Evolutionary conservation across 768 basidiomycete species (phyloP).

Genomic region (Hortiboletus flavorubellus): DNA sequence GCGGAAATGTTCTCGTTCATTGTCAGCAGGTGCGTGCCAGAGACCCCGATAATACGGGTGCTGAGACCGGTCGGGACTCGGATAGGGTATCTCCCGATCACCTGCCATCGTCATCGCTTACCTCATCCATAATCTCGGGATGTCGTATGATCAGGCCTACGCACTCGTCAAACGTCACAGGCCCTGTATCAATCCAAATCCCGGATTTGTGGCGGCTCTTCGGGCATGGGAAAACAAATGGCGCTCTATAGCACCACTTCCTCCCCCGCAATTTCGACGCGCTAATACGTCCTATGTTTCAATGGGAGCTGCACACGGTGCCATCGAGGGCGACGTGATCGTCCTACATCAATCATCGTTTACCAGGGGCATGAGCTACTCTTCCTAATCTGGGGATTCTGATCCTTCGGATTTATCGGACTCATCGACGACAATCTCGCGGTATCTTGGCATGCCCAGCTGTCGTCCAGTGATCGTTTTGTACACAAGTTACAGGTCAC

Average conservation of each 20-base stretch:
- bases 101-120: constrained; percentile 78
- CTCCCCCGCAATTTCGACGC: constrained; percentile 27
- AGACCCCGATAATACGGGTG: not conserved
- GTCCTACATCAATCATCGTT: constrained; percentile 10
- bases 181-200: constrained; percentile 73
- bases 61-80: constrained; percentile 3
- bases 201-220: constrained; percentile 64
- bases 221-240: constrained; percentile 53
- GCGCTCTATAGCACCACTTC: constrained; percentile 16
- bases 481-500: not conserved
- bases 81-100: constrained; percentile 74
- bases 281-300: constrained; percentile 27
- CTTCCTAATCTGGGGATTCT: constrained; percentile 6
- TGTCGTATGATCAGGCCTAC: constrained; percentile 67
- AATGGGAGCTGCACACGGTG: not conserved
- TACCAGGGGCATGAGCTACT: constrained; percentile 27
- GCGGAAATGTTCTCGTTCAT: constrained; percentile 70
- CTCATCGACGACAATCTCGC: not conserved
- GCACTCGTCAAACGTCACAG: constrained; percentile 60
- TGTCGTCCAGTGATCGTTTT: not conserved
- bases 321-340: not conserved
- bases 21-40: constrained; percentile 67
- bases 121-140: constrained; percentile 69
- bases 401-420: not conserved
- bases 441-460: not conserved